Evolutionary conservation across 106 monocot species (phyloP).

Genomic region (Platanthera guangdongensis): DNA sequence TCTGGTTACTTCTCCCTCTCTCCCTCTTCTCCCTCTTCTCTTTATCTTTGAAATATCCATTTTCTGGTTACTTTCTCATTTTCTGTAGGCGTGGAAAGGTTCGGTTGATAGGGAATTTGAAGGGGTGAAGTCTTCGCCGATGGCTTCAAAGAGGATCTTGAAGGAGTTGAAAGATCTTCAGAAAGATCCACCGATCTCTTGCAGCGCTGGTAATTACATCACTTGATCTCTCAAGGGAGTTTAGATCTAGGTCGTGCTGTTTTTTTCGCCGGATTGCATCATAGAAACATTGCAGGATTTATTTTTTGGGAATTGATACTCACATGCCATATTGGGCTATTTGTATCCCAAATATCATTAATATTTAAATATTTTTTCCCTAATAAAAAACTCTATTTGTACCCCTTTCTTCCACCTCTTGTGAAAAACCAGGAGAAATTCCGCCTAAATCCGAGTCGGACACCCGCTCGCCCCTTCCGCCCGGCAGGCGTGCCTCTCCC

Average conservation of each 20-base stretch:
- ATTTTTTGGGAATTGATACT: no score
- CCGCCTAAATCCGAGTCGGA: no score
- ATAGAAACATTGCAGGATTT: neutral
- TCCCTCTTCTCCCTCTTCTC: neutral
- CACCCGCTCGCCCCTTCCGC: no score
- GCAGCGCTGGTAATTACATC: conserved; percentile 23
- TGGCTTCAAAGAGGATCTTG: conserved; percentile 27
- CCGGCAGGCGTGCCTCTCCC: no score
- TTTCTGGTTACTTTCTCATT: neutral
- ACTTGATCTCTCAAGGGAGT: neutral
- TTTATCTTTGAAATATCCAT: neutral
- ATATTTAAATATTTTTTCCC: no score
- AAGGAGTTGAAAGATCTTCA: conserved; percentile 37
- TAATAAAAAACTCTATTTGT: no score
- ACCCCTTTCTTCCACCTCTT: no score
- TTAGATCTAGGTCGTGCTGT: neutral
- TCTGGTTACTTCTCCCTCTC: neutral
- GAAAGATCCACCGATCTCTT: conserved; percentile 32
- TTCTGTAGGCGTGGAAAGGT: neutral
- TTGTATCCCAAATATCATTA: no score
- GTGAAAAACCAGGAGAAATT: no score
- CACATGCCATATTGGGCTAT: no score
- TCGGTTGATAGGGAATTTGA: neutral
- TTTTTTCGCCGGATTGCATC: neutral
- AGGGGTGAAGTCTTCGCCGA: conserved; percentile 1